Evolutionary conservation across 345 rosid species (phyloP).

Genomic region (Brassica nigra): DNA sequence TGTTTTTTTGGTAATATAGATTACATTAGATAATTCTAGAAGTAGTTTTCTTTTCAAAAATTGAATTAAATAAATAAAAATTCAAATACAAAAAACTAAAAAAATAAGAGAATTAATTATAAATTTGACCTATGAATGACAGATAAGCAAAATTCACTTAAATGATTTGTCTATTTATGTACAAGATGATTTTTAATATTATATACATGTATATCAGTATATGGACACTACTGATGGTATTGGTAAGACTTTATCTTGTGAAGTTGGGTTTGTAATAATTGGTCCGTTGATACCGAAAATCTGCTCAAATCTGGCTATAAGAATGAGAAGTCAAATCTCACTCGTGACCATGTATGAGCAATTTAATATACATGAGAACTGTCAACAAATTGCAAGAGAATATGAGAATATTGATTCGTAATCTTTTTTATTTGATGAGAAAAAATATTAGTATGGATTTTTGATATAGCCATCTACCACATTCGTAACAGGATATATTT

Average conservation of each 20-base stretch:
- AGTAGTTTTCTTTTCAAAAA: too few relatives aligned
- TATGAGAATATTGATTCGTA: not conserved
- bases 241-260: constrained; percentile 22
- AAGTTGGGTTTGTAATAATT: constrained; percentile 29
- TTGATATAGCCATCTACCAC: not conserved
- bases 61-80: too few relatives aligned
- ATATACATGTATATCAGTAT: not conserved
- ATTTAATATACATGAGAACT: not conserved
- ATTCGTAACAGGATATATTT: not conserved
- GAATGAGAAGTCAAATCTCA: constrained; percentile 26
- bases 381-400: constrained; percentile 13
- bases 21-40: too few relatives aligned
- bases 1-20: not conserved
- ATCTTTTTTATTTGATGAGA: not conserved
- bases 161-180: not conserved
- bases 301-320: constrained; percentile 27
- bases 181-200: not conserved
- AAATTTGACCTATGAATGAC: too few relatives aligned
- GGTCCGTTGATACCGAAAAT: constrained; percentile 8
- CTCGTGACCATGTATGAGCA: constrained; percentile 23
- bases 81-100: too few relatives aligned
- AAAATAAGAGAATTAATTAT: too few relatives aligned
- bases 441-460: not conserved
- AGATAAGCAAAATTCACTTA: too few relatives aligned
- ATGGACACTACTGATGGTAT: not conserved